Percentiles rank a stretch among this genome's conserved stretches.
Evolutionary conservation across 768 basidiomycete genomes (phyloP).

Genomic region (Panaeolus cyanescens): DNA sequence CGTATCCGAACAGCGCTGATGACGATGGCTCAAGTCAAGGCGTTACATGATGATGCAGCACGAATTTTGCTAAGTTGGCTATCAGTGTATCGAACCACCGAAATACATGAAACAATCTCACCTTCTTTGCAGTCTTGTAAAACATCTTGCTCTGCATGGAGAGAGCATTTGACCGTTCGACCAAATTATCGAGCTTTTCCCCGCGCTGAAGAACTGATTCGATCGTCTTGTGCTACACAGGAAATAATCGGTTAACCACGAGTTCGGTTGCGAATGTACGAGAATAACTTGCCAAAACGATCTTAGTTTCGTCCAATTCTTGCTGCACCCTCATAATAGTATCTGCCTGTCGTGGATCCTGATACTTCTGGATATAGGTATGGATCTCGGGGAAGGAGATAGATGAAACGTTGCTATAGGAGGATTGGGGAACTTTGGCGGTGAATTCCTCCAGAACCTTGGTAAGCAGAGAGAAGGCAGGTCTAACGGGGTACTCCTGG

Average conservation of each 20-base stretch:
- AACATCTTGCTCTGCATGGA: slow-evolving; percentile 96
- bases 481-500: slow-evolving; percentile 94
- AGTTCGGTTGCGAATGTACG: not conserved
- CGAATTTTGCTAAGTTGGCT: slow-evolving; percentile 82
- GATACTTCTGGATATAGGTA: slow-evolving; percentile 86
- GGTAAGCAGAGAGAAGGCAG: slow-evolving; percentile 92
- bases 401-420: slow-evolving; percentile 63
- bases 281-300: slow-evolving; percentile 73
- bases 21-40: not conserved
- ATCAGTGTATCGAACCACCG: slow-evolving; percentile 12
- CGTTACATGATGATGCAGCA: slow-evolving; percentile 88
- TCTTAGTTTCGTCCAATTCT: slow-evolving; percentile 99
- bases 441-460: slow-evolving; percentile 94
- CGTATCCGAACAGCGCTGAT: not conserved
- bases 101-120: slow-evolving; percentile 31
- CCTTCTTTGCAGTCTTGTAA: slow-evolving; percentile 99
- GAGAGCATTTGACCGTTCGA: slow-evolving; percentile 88
- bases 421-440: slow-evolving; percentile 71
- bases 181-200: slow-evolving; percentile 94
- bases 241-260: not conserved
- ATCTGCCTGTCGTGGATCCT: slow-evolving; percentile 96
- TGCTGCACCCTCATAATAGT: slow-evolving; percentile 98
- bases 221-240: slow-evolving; percentile 92
- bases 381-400: slow-evolving; percentile 80
- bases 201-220: slow-evolving; percentile 95